Evolutionary conservation across 2,329 filamentous ascomycete species (phyloP).

Genomic region (Verticillium longisporum): DNA sequence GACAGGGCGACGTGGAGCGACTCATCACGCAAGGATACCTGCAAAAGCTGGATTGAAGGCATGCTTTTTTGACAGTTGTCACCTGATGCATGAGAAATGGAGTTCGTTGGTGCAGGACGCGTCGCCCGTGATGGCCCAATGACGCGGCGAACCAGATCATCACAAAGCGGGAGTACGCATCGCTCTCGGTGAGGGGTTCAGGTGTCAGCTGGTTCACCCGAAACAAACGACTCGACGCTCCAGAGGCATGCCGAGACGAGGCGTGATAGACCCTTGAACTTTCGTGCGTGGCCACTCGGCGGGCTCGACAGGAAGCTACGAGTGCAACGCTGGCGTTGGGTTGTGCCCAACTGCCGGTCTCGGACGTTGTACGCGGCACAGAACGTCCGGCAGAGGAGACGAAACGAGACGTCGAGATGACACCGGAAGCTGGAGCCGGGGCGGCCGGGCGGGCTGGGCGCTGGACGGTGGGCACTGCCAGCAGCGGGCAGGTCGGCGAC

Average conservation of each 20-base stretch:
- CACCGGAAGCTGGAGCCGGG: not conserved
- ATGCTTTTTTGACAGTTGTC: not conserved
- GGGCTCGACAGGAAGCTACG: not conserved
- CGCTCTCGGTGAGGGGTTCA: too few relatives aligned
- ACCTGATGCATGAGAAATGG: not conserved
- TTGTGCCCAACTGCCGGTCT: not conserved
- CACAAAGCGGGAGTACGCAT: not conserved
- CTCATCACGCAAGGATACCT: conserved; percentile 92
- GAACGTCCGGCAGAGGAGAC: not conserved
- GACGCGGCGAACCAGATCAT: not conserved
- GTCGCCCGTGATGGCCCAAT: not conserved
- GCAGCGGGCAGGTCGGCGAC: not conserved
- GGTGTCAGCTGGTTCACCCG: too few relatives aligned
- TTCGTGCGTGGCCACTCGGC: too few relatives aligned
- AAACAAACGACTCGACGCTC: too few relatives aligned
- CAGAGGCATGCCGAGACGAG: too few relatives aligned
- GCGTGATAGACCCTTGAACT: too few relatives aligned
- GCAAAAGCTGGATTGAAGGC: conserved; percentile 71
- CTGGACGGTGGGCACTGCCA: not conserved
- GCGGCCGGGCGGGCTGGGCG: not conserved
- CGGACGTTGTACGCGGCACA: not conserved
- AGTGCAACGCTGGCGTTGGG: not conserved
- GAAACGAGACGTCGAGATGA: not conserved
- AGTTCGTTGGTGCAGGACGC: not conserved
- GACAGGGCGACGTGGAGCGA: conserved; percentile 90